Conservation (phyloP, 257 asterid genomes). For the Solanum arcanum region DNA sequence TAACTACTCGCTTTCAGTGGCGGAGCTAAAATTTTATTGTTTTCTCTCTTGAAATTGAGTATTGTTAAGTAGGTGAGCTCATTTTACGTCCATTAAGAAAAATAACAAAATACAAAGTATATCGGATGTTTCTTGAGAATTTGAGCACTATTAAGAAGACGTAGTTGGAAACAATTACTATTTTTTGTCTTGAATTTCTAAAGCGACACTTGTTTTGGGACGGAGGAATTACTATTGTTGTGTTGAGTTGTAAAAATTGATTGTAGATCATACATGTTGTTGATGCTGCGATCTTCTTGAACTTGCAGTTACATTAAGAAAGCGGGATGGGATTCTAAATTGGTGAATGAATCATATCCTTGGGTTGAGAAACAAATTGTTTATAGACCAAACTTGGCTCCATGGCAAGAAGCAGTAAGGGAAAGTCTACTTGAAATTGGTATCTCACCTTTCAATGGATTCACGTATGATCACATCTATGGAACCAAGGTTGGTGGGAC, state of each 20-base stretch:
- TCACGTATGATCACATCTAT: constrained; percentile 77
- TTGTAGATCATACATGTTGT: background rate
- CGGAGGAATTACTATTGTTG: background rate
- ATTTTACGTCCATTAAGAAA: background rate
- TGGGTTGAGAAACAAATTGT: constrained; percentile 96
- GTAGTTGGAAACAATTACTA: background rate
- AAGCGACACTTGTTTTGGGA: background rate
- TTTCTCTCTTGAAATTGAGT: background rate
- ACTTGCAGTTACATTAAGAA: constrained; percentile 45
- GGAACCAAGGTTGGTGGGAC: constrained; percentile 98
- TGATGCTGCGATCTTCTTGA: background rate
- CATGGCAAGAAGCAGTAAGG: constrained; percentile 70
- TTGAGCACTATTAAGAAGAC: background rate
- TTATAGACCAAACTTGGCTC: constrained; percentile 54
- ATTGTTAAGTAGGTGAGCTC: background rate
- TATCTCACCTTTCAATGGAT: constrained; percentile 88
- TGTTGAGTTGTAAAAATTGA: background rate
- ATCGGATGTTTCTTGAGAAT: background rate
- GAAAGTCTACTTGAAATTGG: constrained; percentile 80
- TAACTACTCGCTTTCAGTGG: background rate
- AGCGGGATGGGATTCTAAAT: constrained; percentile 77
- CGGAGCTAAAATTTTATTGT: background rate
- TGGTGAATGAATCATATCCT: constrained; percentile 78
- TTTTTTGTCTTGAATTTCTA: background rate
- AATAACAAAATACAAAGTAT: background rate